Percentiles rank a stretch among this genome's conserved stretches.
These are phyloP conservation scores for Rosellinia necatrix DNA, from an alignment of 2,329 filamentous ascomycete genomes.

Conservation along the genomic window DNA sequence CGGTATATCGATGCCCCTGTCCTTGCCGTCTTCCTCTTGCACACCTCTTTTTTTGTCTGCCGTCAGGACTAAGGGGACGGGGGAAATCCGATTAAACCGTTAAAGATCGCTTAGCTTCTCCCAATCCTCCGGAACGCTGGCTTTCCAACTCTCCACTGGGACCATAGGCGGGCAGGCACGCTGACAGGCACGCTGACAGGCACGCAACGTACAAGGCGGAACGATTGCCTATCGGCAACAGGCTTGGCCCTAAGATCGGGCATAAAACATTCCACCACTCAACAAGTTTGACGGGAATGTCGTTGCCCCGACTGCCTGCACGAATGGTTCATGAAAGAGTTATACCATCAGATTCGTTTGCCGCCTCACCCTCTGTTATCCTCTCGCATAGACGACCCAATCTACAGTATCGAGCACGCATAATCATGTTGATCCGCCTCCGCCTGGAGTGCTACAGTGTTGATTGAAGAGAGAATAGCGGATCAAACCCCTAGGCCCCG, in stretches of 20 bases:
- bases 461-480: too few species aligned
- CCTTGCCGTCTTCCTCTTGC: conserved; percentile 4
- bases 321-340: background rate
- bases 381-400: too few species aligned
- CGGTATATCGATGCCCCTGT: conserved; percentile 13
- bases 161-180: background rate
- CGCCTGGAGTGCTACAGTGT: too few species aligned
- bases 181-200: background rate
- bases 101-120: background rate
- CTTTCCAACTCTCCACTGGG: conserved; percentile 7
- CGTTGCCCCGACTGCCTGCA: background rate
- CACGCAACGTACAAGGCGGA: background rate
- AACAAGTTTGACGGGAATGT: background rate
- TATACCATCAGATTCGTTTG: background rate
- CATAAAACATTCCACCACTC: background rate
- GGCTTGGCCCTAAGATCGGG: background rate
- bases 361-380: too few species aligned
- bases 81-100: background rate
- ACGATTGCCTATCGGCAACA: background rate
- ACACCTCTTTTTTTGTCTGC: background rate
- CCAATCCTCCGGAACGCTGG: background rate
- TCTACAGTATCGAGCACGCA: too few species aligned
- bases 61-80: background rate
- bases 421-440: too few species aligned
- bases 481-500: background rate